Base-by-base conservation (phyloP, 495 filamentous ascomycete genomes). In the Aeminium ludgeri region DNA sequence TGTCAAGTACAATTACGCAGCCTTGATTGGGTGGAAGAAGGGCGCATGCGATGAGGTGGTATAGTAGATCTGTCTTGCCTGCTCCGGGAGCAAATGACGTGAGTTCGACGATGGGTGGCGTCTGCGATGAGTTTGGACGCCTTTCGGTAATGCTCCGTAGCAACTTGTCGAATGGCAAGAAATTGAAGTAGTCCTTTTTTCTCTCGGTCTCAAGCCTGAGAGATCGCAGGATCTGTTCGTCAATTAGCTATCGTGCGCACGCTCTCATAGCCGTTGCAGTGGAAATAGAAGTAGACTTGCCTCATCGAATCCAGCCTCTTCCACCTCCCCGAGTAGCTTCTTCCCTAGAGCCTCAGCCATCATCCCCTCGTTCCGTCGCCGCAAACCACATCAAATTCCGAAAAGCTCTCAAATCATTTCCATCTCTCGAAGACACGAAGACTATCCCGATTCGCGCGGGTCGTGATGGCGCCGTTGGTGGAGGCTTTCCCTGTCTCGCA, bases 1-100 rank as follows among this genome's bases (percentile, higher is more conserved):
- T 64, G 49, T 93, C 86, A 18, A 93, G 52, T 20, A 86, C 60
- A 3, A 79, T 66, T 2, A 86, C 67, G 1, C 80, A 66, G 13
- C 71, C 68, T 18, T 59, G 55, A 20, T 69, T 65, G n/a, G 59
- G 30, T 1, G 78, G 69, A 7, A 89, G 61, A 10, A 81, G 59
- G 0, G 72, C 67, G 2, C 66, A 58, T 8, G 75, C 61, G 3
- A 78, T 59, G 6, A 80, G 51, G 53, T 82, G 76, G 45, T 92
- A 73, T 3, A 92, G 60, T 0, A 83, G 59, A 31, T 82, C 67
- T 18, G 78, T 72, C 48, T 75, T 77, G 3, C 75, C 74, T n/a
- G 65, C 62, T 15, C 62, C 67, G 13, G 73, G 68, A 0, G 61
- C 57, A 20, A 62, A 59, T 35, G 72, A 70, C 7, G 66, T 63